Evolutionary conservation across 2,329 filamentous ascomycete species (phyloP), one percentile per base, ranked within the genome.

Genomic region (Pseudogymnoascus sp.): DNA sequence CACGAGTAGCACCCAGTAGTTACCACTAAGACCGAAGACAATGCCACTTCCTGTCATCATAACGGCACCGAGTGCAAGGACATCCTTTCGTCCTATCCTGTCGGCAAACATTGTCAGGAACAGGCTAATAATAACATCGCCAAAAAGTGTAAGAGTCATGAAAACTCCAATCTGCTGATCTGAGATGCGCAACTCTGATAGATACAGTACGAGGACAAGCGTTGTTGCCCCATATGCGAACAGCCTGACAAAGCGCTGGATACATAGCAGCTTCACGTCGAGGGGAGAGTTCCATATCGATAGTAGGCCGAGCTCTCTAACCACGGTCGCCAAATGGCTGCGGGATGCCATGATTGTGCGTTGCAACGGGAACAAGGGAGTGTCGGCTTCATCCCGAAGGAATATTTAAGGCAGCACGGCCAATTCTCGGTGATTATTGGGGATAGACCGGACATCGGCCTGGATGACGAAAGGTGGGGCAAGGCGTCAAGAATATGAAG

Each of bases 71-170:
- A 79, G 66, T 0, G 78, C 74, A 3, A 87, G 74, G n/a, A 84
- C 77, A 5, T 73, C 74, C 59, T 78, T 77, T 26, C 84, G 77
- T 3, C 84, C 84, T 59, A 84, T 67, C 0, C 74, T 74, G 71
- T 87, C 85, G 26, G 84, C 82, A 63, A 85, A 75, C 5, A 84
- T 68, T 0, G 84, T 84, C 54, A 87, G 75, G 21, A 82, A 37
- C 62, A 86, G 79, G 67, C 83, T 85, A 64, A 87, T 80, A 41
- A 76, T 68, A 3, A 82, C 78, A 70, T 87, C 85, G 26, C 84
- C 85, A 11, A 77, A 73, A 13, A 87, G 72, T 0, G 85, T 88
- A 64, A 86, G 69, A 0, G 83, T 86, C 84, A 87, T 87, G 73
- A 87, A 87, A 0, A 86, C 72, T 2, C 84, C 85, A 63, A 84